phyloP scores from a whole-genome alignment of 2,329 filamentous ascomycete genomes.

The Aspergillus versicolor region DNA sequence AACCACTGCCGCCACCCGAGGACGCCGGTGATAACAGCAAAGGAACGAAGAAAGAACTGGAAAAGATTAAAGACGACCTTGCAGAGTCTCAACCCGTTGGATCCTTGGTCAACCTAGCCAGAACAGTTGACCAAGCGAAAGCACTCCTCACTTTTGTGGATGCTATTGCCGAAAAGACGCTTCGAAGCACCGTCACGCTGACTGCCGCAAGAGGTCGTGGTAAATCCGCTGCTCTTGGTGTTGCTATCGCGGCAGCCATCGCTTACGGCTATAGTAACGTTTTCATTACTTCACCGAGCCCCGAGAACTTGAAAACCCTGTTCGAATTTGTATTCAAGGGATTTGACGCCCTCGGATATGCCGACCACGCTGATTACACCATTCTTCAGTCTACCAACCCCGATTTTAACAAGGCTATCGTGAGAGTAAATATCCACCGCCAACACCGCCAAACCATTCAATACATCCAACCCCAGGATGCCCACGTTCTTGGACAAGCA shows the following conservation, averaged over 20 bases:
- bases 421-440: constrained; percentile 91
- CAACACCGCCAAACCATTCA: constrained; percentile 97
- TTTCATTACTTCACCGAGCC: constrained; percentile 96
- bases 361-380: constrained; percentile 94
- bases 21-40: constrained; percentile 70
- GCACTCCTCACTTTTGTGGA: constrained; percentile 96
- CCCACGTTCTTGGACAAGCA: constrained; percentile 90
- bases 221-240: constrained; percentile 93
- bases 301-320: constrained; percentile 96
- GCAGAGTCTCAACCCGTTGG: constrained; percentile 84
- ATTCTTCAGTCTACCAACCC: constrained; percentile 98
- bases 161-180: constrained; percentile 91
- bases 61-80: constrained; percentile 81
- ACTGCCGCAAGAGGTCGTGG: constrained; percentile 93
- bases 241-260: constrained; percentile 89
- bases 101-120: constrained; percentile 77
- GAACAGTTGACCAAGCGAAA: constrained; percentile 93
- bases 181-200: constrained; percentile 88
- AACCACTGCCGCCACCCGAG: constrained; percentile 74
- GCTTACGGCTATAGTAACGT: constrained; percentile 98
- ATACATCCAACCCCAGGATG: constrained; percentile 95
- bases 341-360: constrained; percentile 89
- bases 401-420: constrained; percentile 98
- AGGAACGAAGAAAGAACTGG: constrained; percentile 71
- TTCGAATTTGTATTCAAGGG: constrained; percentile 99